Evolutionary conservation across 306 rosid genomes (phyloP), one percentile per base, ranked within the genome.

Genomic region (Cucumis cinereus): DNA sequence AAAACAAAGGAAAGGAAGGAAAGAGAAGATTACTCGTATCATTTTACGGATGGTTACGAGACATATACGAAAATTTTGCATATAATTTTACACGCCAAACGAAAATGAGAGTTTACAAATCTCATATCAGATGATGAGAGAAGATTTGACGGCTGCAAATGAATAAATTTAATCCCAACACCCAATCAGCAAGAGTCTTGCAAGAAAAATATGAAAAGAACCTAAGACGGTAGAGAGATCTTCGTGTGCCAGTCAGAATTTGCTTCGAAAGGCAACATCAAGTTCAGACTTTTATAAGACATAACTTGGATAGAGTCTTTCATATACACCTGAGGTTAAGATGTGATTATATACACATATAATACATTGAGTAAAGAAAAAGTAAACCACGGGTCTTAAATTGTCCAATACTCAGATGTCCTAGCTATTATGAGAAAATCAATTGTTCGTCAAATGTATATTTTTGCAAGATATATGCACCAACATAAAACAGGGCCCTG

Each of bases 271-370:
- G 40, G 40, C 24, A 71, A 47, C 33, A 71, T 49, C 15, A 20
- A 71, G 58, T 24, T 15, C 41, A 24, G 49, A 14, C 57, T 71
- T 49, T 26, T 71, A 71, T 45, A 71, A 47, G 59, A 71, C 58
- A 69, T 43, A 41, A 69, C 74, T 69, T 45, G 74, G 56, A 69
- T n/a, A 69, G 56, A 69, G 22, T 69, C 74, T 69, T 41, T 45
- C 56, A 24, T 45, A 69, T 40, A 43, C 73, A 71, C 59, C 20
- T 49, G 41, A 71, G 59, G 41, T 49, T 71, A 71, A 45, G 58
- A 47, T 2, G 36, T 71, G 43, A 49, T 70, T 45, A 47, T 35
- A 64, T 10, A 38, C 23, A 24, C 47, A 50, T 0, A 17, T 16
- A 24, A 47, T 71, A 71, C 43, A 28, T 49, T 28, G 47, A 72